Evolutionary conservation across 306 rosid species (phyloP).

Genomic region (Castanea crenata): DNA sequence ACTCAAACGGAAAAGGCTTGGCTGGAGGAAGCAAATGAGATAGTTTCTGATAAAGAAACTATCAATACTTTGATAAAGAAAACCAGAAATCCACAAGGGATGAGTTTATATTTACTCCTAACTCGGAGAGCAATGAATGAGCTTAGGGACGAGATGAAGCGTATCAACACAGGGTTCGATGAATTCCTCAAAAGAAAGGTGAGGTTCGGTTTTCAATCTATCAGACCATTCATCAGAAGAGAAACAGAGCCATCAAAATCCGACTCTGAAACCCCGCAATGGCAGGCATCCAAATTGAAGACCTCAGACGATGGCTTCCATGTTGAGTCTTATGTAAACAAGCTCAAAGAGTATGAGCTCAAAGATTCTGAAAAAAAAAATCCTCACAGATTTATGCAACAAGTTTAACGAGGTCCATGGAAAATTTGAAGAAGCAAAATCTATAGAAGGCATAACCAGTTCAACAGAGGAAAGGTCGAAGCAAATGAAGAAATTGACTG

Average conservation of each 20-base stretch:
- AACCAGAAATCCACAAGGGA: no score
- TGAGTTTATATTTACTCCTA: no score
- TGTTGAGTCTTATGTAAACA: fast-evolving
- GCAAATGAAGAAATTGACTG: neutral
- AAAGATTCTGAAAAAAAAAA: no score
- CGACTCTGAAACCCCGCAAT: no score
- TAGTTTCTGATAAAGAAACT: no score
- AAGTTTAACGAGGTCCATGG: fast-evolving
- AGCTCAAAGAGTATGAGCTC: no score
- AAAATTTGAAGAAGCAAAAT: neutral
- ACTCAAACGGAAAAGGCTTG: no score
- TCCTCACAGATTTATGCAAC: fast-evolving
- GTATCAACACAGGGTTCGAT: neutral
- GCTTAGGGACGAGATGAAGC: neutral
- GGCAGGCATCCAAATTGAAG: neutral
- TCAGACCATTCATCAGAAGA: neutral
- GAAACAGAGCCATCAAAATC: no score
- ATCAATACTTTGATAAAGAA: no score
- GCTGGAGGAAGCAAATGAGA: no score
- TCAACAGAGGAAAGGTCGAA: neutral
- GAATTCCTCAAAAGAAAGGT: neutral
- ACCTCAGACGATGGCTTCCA: no score
- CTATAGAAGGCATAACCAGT: neutral
- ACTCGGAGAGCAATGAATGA: neutral
- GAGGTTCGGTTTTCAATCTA: neutral